These are phyloP conservation scores for Diaporthe ampelina DNA, from an alignment of 2,329 filamentous ascomycete genomes.

Conservation along the genomic window DNA sequence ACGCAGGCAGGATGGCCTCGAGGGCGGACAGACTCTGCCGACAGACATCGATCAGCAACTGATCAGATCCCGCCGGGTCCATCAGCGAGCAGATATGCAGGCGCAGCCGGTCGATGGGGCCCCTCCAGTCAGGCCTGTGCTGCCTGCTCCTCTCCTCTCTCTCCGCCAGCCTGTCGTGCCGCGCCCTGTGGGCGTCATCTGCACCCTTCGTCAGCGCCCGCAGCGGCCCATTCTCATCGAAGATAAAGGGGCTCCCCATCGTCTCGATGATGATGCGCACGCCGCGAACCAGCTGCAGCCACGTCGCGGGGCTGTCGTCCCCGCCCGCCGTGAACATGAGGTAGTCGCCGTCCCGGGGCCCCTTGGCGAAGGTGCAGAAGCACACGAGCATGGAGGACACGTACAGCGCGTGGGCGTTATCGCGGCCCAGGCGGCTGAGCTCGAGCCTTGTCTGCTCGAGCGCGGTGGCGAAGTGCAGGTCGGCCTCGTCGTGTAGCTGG, in stretches of 20 bases:
- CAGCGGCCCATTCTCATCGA: background rate
- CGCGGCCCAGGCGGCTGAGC: constrained; percentile 41
- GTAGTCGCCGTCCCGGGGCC: constrained; percentile 35
- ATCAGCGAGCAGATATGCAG: background rate
- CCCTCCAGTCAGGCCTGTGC: constrained; percentile 22
- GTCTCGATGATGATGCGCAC: constrained; percentile 43
- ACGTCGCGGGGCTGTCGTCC: constrained; percentile 36
- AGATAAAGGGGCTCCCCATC: constrained; percentile 35
- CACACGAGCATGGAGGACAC: constrained; percentile 44
- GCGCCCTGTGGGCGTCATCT: too few relatives aligned
- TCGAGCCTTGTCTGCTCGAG: constrained; percentile 33
- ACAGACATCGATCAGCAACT: background rate
- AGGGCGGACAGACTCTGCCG: background rate
- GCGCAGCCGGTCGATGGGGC: background rate
- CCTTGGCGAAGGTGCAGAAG: constrained; percentile 37
- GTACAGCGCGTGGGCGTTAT: constrained; percentile 46
- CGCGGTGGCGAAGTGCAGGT: constrained; percentile 20
- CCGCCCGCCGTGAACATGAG: constrained; percentile 37
- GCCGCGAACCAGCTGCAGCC: constrained; percentile 41
- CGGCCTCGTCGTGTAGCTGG: constrained; percentile 20
- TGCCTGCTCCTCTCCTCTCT: background rate
- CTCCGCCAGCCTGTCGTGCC: background rate
- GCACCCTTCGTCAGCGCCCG: background rate
- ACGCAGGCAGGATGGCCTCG: constrained; percentile 1
- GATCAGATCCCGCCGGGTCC: background rate